Percentiles rank a stretch among this genome's conserved stretches.
Evolutionary conservation across 257 asterid species (phyloP).

Genomic region (Lycium barbarum): DNA sequence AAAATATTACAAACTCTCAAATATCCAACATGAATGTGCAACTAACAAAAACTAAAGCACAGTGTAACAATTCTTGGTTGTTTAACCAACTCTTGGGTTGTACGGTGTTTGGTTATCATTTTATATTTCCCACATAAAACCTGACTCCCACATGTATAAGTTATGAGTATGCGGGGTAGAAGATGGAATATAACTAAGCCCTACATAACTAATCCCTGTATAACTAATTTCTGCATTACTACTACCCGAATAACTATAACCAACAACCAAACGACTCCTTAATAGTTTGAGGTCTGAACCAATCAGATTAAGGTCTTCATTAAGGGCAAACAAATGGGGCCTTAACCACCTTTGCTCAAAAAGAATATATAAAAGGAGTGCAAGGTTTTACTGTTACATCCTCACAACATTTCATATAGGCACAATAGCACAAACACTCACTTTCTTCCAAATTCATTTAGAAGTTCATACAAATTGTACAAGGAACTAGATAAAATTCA

Average conservation of each 20-base stretch:
- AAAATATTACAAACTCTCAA: too few relatives aligned
- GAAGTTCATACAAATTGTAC: too few relatives aligned
- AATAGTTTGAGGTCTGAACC: not conserved
- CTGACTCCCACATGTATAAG: too few relatives aligned
- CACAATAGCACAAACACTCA: not conserved
- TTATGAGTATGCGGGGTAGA: not conserved
- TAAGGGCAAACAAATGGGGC: not conserved
- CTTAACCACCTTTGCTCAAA: too few relatives aligned
- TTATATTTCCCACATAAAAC: too few relatives aligned
- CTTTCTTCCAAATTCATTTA: not conserved
- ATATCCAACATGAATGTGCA: too few relatives aligned
- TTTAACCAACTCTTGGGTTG: too few relatives aligned
- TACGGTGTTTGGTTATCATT: too few relatives aligned
- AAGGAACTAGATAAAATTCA: not conserved
- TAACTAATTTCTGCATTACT: not conserved
- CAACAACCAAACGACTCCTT: not conserved
- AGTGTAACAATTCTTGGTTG: too few relatives aligned
- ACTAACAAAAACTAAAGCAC: too few relatives aligned
- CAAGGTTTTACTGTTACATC: not conserved
- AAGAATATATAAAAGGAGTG: too few relatives aligned
- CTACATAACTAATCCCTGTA: not conserved
- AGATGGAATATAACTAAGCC: not conserved
- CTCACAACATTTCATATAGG: not conserved
- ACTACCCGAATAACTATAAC: not conserved
- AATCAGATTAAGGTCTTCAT: not conserved